phyloP scores from a whole-genome alignment of 768 basidiomycete genomes.

The Amanita jacksonii region DNA sequence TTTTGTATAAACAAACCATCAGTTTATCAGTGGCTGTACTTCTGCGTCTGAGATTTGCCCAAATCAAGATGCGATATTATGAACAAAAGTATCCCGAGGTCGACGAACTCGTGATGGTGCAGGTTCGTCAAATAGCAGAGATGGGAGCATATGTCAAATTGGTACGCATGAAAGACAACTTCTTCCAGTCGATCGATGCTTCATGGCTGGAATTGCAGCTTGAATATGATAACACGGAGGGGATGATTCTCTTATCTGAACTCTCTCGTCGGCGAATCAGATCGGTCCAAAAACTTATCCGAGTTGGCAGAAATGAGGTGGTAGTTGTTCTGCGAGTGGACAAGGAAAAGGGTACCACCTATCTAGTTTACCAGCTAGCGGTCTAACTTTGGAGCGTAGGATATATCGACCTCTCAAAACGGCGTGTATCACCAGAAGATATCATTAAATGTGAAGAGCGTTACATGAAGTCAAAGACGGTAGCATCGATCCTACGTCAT shows the following conservation, averaged over 20 bases:
- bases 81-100: conserved; percentile 91
- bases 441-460: conserved; percentile 98
- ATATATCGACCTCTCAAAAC: conserved; percentile 98
- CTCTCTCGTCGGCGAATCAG: conserved; percentile 92
- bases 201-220: conserved; percentile 41
- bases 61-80: conserved; percentile 98
- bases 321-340: conserved; percentile 97
- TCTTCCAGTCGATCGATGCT: background rate
- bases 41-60: no score
- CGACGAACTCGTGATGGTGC: conserved; percentile 98
- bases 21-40: no score
- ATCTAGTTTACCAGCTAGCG: background rate
- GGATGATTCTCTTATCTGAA: conserved; percentile 99
- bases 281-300: conserved; percentile 95
- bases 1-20: no score
- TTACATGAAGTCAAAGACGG: conserved; percentile 96
- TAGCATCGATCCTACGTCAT: conserved; percentile 87
- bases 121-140: conserved; percentile 97
- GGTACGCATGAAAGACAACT: conserved; percentile 34
- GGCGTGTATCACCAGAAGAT: conserved; percentile 95
- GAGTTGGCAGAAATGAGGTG: conserved; percentile 96
- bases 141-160: conserved; percentile 99
- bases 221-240: conserved; percentile 98
- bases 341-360: conserved; percentile 85
- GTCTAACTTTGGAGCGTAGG: conserved; percentile 27